Percentiles rank a stretch among this genome's conserved stretches.
These are phyloP conservation scores for Xylariaceae sp. DNA, from an alignment of 2,329 filamentous ascomycete species.

Conservation along the genomic window DNA sequence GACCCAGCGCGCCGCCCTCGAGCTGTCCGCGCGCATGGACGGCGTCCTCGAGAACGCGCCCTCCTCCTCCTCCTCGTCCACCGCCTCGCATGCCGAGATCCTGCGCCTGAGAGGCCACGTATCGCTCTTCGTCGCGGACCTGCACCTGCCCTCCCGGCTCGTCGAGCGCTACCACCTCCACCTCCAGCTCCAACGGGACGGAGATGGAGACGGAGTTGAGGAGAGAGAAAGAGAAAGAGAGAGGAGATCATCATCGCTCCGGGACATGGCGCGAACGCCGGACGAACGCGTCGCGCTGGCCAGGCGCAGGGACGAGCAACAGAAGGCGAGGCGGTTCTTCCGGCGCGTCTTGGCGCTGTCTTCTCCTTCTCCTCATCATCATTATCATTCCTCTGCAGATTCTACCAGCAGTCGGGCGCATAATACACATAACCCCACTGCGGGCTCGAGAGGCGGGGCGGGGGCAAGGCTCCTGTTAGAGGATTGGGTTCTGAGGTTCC, in stretches of 20 bases:
- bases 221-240: background rate
- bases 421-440: too few relatives aligned
- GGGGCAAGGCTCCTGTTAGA: too few relatives aligned
- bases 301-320: slow-evolving; percentile 32
- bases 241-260: slow-evolving; percentile 12
- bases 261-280: slow-evolving; percentile 17
- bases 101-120: slow-evolving; percentile 69
- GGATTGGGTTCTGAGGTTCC: slow-evolving; percentile 27
- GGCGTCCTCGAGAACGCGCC: slow-evolving; percentile 62
- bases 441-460: too few relatives aligned
- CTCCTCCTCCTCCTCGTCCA: too few relatives aligned
- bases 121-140: slow-evolving; percentile 68
- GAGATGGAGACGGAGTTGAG: background rate
- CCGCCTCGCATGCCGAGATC: slow-evolving; percentile 60
- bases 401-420: too few relatives aligned
- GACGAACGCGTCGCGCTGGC: slow-evolving; percentile 28
- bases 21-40: slow-evolving; percentile 66
- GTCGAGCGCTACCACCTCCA: slow-evolving; percentile 6
- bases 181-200: too few relatives aligned
- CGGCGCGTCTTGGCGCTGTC: slow-evolving; percentile 32
- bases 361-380: too few relatives aligned
- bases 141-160: slow-evolving; percentile 44
- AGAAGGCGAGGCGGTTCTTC: slow-evolving; percentile 35
- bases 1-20: slow-evolving; percentile 54
- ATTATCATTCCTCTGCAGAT: too few relatives aligned